Percentiles rank a stretch among this genome's conserved stretches.
Conservation (phyloP, 148 eudicot genomes). For the Nyssa sinensis region DNA sequence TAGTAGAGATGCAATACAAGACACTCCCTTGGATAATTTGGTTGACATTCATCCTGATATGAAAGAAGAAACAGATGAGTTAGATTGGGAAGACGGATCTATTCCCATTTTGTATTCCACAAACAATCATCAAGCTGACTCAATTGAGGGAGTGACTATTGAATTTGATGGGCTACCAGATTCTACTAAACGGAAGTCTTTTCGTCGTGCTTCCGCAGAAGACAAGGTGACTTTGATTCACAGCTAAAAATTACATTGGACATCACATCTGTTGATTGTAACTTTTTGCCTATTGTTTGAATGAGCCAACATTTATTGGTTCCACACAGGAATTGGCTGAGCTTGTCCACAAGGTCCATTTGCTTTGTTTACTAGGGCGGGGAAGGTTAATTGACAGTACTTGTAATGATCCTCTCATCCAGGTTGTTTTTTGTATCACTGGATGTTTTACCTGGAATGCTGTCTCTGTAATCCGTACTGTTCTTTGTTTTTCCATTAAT, state of each 20-base stretch:
- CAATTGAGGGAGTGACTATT: slow-evolving; percentile 50
- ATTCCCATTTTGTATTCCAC: slow-evolving; percentile 28
- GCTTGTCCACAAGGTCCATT: slow-evolving; percentile 83
- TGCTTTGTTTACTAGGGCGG: slow-evolving; percentile 86
- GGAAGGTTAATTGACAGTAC: slow-evolving; percentile 84
- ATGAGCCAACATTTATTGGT: not conserved
- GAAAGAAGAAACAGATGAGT: slow-evolving; percentile 45
- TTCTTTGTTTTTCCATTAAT: not conserved
- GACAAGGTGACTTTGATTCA: slow-evolving; percentile 61
- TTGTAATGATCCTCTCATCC: slow-evolving; percentile 86
- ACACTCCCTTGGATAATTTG: slow-evolving; percentile 5
- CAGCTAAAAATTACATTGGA: not conserved
- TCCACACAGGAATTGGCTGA: slow-evolving; percentile 72
- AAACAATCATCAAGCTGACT: slow-evolving; percentile 16
- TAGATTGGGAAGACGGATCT: slow-evolving; percentile 84
- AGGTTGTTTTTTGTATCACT: slow-evolving; percentile 40
- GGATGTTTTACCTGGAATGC: not conserved
- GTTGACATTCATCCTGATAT: slow-evolving; percentile 12
- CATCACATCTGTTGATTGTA: not conserved
- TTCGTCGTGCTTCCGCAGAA: slow-evolving; percentile 77
- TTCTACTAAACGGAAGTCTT: slow-evolving; percentile 49
- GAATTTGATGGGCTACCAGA: slow-evolving; percentile 69
- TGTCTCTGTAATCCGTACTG: not conserved
- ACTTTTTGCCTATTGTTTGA: slow-evolving; percentile 5
- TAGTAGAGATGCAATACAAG: slow-evolving; percentile 16